These are phyloP conservation scores for Yamadazyma songkhlaensis DNA, from an alignment of 1,139 yeast species.

Conservation along the genomic window DNA sequence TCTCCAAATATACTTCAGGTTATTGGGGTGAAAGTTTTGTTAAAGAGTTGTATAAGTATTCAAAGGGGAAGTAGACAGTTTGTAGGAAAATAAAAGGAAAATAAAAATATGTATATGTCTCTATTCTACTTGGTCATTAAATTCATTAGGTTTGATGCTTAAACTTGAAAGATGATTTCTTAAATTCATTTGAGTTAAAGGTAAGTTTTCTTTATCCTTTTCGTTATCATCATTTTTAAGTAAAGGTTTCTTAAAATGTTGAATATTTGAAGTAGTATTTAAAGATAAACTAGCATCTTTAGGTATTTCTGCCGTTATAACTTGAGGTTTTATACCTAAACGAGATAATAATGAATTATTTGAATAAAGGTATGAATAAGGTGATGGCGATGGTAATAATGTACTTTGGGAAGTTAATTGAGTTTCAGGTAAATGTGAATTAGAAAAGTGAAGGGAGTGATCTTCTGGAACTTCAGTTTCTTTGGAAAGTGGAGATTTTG, in stretches of 20 bases:
- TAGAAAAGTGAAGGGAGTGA: constrained; percentile 16
- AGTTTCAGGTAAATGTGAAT: constrained; percentile 28
- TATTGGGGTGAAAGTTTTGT: constrained; percentile 98
- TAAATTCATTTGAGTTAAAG: constrained; percentile 35
- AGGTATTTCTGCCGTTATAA: constrained; percentile 24
- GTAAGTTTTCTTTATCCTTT: constrained; percentile 15
- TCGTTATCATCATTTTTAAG: constrained; percentile 3
- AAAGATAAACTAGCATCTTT: constrained; percentile 8
- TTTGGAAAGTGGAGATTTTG: neutral
- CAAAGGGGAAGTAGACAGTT: constrained; percentile 9
- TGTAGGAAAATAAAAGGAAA: neutral
- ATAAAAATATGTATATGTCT: neutral
- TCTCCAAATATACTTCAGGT: constrained; percentile 88
- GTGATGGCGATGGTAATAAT: constrained; percentile 23
- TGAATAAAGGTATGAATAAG: constrained; percentile 32
- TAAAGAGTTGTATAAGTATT: constrained; percentile 64
- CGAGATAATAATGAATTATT: constrained; percentile 37
- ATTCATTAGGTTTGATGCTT: constrained; percentile 13
- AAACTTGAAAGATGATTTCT: constrained; percentile 25
- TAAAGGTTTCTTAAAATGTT: constrained; percentile 1
- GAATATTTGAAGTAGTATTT: constrained; percentile 13
- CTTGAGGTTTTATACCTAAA: constrained; percentile 45
- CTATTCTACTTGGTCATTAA: constrained; percentile 30
- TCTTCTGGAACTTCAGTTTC: neutral
- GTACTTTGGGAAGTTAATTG: constrained; percentile 36